phyloP scores from a whole-genome alignment of 179 eudicot species.

The Heliamphora pulchella region DNA sequence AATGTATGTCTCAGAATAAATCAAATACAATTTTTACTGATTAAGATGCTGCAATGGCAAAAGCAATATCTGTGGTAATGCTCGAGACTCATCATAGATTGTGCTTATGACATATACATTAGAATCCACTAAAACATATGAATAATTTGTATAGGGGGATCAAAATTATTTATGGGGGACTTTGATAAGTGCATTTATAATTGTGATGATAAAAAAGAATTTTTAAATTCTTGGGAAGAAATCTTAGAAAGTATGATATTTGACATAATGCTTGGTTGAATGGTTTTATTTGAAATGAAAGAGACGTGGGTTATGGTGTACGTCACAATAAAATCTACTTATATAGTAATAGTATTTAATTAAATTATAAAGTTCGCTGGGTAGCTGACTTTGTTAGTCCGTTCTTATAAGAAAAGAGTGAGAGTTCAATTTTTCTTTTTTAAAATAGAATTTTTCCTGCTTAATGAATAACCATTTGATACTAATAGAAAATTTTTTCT shows the following conservation, averaged over 20 bases:
- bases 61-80: not conserved
- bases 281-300: not conserved
- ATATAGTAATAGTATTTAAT: no score
- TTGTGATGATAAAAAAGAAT: not conserved
- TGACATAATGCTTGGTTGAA: not conserved
- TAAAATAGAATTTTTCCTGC: no score
- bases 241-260: not conserved
- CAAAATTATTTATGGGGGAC: not conserved
- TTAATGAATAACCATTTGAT: no score
- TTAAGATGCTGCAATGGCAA: constrained; percentile 25
- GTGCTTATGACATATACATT: constrained; percentile 16
- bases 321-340: no score
- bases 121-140: not conserved
- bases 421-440: no score
- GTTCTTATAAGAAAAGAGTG: no score
- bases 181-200: not conserved
- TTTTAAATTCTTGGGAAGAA: not conserved
- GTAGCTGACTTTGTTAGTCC: no score
- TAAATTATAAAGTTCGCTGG: no score
- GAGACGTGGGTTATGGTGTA: not conserved
- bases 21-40: constrained; percentile 28
- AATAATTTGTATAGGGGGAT: not conserved
- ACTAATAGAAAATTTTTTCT: no score
- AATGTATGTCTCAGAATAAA: constrained; percentile 11
- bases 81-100: no score